Evolutionary conservation across 2,329 filamentous ascomycete species (phyloP).

Genomic region (Alternaria sp.): DNA sequence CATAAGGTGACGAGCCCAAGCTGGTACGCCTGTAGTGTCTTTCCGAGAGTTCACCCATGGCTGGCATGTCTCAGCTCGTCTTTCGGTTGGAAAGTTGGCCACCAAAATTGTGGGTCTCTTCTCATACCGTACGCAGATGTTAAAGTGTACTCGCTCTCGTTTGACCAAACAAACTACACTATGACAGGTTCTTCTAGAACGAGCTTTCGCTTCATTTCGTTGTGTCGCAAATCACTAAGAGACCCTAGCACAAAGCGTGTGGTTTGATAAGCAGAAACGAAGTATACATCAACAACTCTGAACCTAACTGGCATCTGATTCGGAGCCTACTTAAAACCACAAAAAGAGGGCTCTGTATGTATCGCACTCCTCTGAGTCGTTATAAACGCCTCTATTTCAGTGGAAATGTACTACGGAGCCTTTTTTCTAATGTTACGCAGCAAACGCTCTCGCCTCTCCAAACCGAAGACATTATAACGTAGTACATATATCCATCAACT

Average conservation of each 20-base stretch:
- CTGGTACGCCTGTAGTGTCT: not conserved
- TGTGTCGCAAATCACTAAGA: not conserved
- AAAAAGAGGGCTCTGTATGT: not conserved
- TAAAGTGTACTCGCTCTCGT: no score
- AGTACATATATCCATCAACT: not conserved
- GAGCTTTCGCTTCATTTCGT: not conserved
- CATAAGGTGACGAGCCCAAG: not conserved
- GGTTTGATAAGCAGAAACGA: not conserved
- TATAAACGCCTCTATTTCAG: no score
- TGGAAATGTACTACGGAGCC: no score
- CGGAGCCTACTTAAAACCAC: not conserved
- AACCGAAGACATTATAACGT: no score
- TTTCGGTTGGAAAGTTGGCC: not conserved
- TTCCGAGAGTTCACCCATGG: not conserved
- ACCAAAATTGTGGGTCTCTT: not conserved
- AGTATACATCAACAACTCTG: not conserved
- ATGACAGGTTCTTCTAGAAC: not conserved
- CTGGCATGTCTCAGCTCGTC: not conserved
- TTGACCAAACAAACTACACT: no score
- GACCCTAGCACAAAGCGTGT: not conserved
- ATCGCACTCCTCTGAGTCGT: no score
- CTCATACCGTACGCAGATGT: not conserved
- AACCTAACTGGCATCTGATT: not conserved
- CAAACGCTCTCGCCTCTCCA: no score
- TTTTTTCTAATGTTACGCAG: no score